Conservation (phyloP, 2,329 filamentous ascomycete species). For the Colletotrichum incanum region DNA sequence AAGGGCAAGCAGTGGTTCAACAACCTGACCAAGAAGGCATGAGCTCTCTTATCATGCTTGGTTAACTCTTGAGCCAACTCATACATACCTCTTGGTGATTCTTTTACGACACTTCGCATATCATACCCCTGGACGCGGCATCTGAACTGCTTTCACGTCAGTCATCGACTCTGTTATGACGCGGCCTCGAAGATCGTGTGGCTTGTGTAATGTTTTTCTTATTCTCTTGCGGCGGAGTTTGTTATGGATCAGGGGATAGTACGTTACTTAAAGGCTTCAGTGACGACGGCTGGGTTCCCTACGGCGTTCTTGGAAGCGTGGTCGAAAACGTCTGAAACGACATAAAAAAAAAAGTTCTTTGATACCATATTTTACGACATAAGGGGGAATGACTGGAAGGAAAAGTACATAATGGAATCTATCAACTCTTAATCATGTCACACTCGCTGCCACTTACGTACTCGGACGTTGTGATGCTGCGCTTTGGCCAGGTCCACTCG, state of each 20-base stretch:
- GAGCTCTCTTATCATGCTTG: constrained; percentile 39
- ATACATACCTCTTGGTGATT: background rate
- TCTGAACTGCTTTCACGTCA: background rate
- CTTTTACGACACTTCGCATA: background rate
- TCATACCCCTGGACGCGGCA: too few species aligned
- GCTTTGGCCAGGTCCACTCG: background rate
- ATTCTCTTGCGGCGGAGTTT: constrained; percentile 4
- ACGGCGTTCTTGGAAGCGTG: constrained; percentile 3
- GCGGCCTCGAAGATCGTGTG: background rate
- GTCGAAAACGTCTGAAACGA: constrained; percentile 35
- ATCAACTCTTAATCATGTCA: background rate
- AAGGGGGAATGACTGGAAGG: background rate
- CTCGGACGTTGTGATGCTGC: background rate
- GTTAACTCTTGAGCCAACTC: background rate
- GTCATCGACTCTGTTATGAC: background rate
- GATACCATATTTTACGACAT: constrained; percentile 30
- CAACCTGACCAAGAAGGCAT: constrained; percentile 66
- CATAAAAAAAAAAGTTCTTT: constrained; percentile 37
- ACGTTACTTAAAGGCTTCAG: background rate
- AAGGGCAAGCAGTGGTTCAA: constrained; percentile 67
- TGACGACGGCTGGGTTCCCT: background rate
- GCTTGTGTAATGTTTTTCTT: background rate
- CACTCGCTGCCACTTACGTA: background rate
- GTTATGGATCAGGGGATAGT: background rate
- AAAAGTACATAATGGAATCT: constrained; percentile 9